Evolutionary conservation across 2,329 filamentous ascomycete genomes (phyloP).

Genomic region (Tetracladium maxilliforme): DNA sequence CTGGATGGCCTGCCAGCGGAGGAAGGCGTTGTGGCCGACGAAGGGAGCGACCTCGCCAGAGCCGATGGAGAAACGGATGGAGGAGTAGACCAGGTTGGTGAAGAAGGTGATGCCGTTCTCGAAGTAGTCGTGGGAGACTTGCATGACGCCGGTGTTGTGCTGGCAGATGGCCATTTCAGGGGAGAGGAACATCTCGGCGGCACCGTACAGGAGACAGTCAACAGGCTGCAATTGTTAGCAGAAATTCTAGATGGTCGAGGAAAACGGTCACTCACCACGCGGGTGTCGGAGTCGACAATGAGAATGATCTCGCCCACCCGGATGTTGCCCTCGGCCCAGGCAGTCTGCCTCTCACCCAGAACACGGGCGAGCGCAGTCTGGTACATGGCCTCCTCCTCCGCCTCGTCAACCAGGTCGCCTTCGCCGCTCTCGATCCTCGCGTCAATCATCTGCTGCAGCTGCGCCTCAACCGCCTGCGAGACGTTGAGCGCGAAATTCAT

Average conservation of each 20-base stretch:
- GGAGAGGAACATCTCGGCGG: slow-evolving; percentile 54
- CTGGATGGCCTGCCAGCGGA: slow-evolving; percentile 54
- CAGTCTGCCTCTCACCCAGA: slow-evolving; percentile 34
- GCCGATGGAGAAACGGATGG: slow-evolving; percentile 55
- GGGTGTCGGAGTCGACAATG: slow-evolving; percentile 55
- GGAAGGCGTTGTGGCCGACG: slow-evolving; percentile 64
- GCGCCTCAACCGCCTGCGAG: slow-evolving; percentile 46
- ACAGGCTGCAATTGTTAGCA: slow-evolving; percentile 22
- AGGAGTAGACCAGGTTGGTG: slow-evolving; percentile 63
- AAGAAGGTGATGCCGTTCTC: slow-evolving; percentile 69
- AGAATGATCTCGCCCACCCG: slow-evolving; percentile 50
- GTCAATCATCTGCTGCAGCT: no score
- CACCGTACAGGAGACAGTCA: slow-evolving; percentile 56
- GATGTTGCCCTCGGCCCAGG: slow-evolving; percentile 46
- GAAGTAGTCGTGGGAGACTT: slow-evolving; percentile 57
- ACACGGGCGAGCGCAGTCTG: slow-evolving; percentile 30
- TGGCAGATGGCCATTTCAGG: slow-evolving; percentile 60
- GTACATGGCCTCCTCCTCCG: slow-evolving; percentile 33
- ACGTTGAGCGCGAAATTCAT: slow-evolving; percentile 59
- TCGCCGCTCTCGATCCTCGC: slow-evolving; percentile 13
- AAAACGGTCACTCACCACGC: slow-evolving; percentile 31
- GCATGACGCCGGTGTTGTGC: slow-evolving; percentile 63
- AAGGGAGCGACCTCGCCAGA: slow-evolving; percentile 62
- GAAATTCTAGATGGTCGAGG: no score
- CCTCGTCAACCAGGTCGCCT: slow-evolving; percentile 12